Evolutionary conservation across 306 rosid genomes (phyloP).

Genomic region (Astragalus membranaceus): DNA sequence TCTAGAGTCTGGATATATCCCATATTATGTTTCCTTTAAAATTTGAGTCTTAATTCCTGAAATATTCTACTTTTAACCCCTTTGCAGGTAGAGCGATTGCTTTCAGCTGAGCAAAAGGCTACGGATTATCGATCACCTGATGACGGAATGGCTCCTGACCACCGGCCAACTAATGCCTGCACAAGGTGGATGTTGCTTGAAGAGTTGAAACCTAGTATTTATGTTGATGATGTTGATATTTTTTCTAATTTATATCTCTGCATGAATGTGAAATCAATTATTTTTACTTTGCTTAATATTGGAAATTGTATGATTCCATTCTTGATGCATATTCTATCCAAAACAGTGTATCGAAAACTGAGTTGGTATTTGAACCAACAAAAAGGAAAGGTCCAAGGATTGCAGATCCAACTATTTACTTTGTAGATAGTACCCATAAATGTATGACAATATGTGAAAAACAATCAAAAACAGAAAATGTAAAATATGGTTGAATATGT

Average conservation of each 20-base stretch:
- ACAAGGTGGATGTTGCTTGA: conserved; percentile 51
- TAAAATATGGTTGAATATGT: not conserved
- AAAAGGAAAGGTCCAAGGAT: not conserved
- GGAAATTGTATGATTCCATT: conserved; percentile 5
- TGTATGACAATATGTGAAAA: not conserved
- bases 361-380: conserved; percentile 1
- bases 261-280: not conserved
- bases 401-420: not conserved
- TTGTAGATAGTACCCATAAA: not conserved
- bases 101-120: conserved; percentile 94
- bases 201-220: not conserved
- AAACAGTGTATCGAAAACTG: not conserved
- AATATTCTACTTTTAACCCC: conserved; percentile 13
- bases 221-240: not conserved
- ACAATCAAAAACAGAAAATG: not conserved
- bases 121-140: conserved; percentile 88
- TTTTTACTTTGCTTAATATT: conserved; percentile 11
- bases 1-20: not conserved
- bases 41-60: not conserved
- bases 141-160: conserved; percentile 94
- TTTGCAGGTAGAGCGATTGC: conserved; percentile 87
- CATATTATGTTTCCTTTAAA: not conserved
- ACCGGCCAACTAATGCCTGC: conserved; percentile 94
- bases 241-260: not conserved
- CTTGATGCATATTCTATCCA: not conserved